Evolutionary conservation across 176 grass and related monocot species (phyloP), one percentile per base, ranked within the genome.

Genomic region (Luzula sylvatica): DNA sequence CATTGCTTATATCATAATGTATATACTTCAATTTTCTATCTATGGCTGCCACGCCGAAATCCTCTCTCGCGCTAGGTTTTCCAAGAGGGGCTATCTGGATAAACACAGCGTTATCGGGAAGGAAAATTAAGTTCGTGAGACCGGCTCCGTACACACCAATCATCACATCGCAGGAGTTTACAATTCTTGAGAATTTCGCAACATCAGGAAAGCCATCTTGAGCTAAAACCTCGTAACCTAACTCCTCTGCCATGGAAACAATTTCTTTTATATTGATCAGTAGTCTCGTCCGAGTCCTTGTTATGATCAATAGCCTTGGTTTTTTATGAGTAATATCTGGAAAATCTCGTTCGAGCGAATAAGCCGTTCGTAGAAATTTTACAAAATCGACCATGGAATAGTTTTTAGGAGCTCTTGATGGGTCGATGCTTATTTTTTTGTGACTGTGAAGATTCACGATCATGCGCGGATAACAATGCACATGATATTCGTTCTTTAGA

Each of bases 41-140:
- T 0, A 26, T 44, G 2, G 72, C 40, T 13, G 83, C 70, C 11
- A 75, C 65, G 0, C 70, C 78, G 53, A 88, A 88, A 17, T 78
- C 70, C 1, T 13, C 3, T 20, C 19, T 55, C 18, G 83, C 74
- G 42, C 81, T 71, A 46, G 84, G 72, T 26, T 53, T 66, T 27
- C 86, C 86, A 42, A 69, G 80, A 2, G 80, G 86, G 14, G 84
- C 86, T 22, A 92, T 61, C 70, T 92, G 86, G 42, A 92, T 71
- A 7, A 85, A 35, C 48, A 81, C 76, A 1, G 38, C 86, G 0
- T 63, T 53, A 0, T 55, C 15, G 8, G 86, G 86, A 17, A 92
- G 65, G 76, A 85, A 92, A 38, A 71, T 72, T 2, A 66, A 46
- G 72, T 78, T 86, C 0, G 86, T 76, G 30, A 85, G 75, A 15